Evolutionary conservation across 345 rosid genomes (phyloP).

Genomic region (Linum usitatissimum): DNA sequence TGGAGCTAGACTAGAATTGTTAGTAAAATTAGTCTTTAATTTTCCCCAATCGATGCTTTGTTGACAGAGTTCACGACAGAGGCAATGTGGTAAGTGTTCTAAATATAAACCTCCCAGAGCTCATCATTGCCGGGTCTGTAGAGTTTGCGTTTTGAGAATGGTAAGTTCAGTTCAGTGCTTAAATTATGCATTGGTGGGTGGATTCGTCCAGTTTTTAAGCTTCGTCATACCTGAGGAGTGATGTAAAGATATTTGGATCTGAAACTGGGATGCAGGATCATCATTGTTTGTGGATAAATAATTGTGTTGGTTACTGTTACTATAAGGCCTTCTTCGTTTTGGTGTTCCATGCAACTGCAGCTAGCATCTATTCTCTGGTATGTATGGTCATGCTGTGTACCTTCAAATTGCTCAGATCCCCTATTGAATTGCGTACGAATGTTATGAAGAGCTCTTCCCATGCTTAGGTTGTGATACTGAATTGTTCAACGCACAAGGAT

Average conservation of each 20-base stretch:
- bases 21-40: background rate
- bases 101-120: constrained; percentile 22
- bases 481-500: constrained; percentile 31
- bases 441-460: constrained; percentile 4
- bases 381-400: constrained; percentile 9
- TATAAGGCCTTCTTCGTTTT: constrained; percentile 18
- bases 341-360: constrained; percentile 41
- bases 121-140: constrained; percentile 21
- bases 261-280: constrained; percentile 18
- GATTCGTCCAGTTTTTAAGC: background rate
- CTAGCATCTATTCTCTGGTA: constrained; percentile 61
- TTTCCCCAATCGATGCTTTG: background rate
- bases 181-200: background rate
- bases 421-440: constrained; percentile 1
- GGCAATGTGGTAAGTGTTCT: constrained; percentile 18
- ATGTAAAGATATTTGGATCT: no score
- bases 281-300: constrained; percentile 24
- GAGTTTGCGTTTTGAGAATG: constrained; percentile 25
- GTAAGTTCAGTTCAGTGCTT: constrained; percentile 8
- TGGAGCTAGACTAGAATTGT: background rate
- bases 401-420: background rate
- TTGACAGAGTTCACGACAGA: constrained; percentile 12
- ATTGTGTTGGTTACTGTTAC: constrained; percentile 24
- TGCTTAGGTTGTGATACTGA: constrained; percentile 36
- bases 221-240: background rate